Evolutionary conservation across 139 green algal genomes (phyloP).

Genomic region (Asterochloris erici): DNA sequence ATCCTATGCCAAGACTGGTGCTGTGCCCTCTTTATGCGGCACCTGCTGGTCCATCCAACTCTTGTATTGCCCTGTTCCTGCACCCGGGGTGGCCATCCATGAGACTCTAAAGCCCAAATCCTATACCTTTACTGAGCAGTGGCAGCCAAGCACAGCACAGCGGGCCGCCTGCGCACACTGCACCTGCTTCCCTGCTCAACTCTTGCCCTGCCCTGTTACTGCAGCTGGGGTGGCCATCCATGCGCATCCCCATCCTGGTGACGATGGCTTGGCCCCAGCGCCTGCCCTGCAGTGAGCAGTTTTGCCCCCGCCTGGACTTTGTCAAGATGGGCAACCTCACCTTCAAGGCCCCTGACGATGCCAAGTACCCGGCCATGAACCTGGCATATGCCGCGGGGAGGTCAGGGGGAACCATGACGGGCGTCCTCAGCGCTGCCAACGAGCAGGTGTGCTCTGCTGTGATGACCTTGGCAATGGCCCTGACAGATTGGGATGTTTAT

Average conservation of each 20-base stretch:
- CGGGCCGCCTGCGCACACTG: not conserved
- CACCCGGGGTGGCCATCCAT: too few species aligned
- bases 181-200: not conserved
- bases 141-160: not conserved
- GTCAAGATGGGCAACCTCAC: constrained; percentile 92
- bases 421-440: constrained; percentile 95
- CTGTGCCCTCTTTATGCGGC: not conserved
- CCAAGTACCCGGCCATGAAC: constrained; percentile 97
- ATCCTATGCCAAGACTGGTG: too few species aligned
- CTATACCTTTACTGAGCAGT: too few species aligned
- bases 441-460: constrained; percentile 61
- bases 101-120: too few species aligned
- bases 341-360: constrained; percentile 84
- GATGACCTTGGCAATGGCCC: too few species aligned
- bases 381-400: constrained; percentile 93
- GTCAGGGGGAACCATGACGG: constrained; percentile 96
- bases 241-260: constrained; percentile 98
- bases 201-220: not conserved
- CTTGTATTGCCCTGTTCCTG: not conserved
- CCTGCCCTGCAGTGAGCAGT: constrained; percentile 75
- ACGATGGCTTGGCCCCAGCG: constrained; percentile 96
- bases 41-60: not conserved
- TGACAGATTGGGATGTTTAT: too few species aligned
- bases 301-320: constrained; percentile 93
- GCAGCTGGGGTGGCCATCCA: constrained; percentile 97